Conservation (phyloP, 768 basidiomycete species). For the Mycena amicta region DNA sequence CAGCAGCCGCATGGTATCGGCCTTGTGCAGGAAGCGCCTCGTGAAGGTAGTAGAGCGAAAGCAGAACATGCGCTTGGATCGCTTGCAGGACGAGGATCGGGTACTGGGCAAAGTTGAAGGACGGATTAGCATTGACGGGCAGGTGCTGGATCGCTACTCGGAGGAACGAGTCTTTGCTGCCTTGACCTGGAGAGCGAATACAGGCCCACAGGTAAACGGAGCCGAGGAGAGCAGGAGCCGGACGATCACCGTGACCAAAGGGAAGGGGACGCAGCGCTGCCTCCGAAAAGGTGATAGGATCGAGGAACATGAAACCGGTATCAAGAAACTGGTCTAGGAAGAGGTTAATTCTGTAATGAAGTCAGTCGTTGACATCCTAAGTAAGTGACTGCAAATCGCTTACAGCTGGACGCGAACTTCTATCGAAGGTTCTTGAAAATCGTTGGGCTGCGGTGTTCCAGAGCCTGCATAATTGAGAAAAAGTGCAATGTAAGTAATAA, state of each 20-base stretch:
- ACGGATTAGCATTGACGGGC: not conserved
- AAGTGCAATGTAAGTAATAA: too few species aligned
- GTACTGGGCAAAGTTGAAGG: not conserved
- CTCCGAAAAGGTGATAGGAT: not conserved
- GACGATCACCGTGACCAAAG: not conserved
- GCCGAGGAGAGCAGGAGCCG: not conserved
- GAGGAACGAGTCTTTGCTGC: not conserved
- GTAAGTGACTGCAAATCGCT: too few species aligned
- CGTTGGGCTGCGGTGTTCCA: not conserved
- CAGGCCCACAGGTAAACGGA: not conserved
- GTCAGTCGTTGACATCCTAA: too few species aligned
- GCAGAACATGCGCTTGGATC: not conserved
- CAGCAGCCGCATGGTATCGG: not conserved
- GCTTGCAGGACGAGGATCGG: not conserved
- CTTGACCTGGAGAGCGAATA: not conserved
- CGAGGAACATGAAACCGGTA: not conserved
- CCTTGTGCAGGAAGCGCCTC: not conserved
- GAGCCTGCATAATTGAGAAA: too few species aligned
- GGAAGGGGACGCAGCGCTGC: not conserved
- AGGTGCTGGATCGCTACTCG: not conserved
- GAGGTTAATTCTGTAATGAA: not conserved
- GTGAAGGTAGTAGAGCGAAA: not conserved
- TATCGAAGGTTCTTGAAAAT: not conserved
- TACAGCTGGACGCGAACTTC: not conserved
- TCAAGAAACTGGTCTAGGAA: not conserved